phyloP scores from a whole-genome alignment of 2,329 filamentous ascomycete species.

The Monilinia vaccinii-corymbosi region DNA sequence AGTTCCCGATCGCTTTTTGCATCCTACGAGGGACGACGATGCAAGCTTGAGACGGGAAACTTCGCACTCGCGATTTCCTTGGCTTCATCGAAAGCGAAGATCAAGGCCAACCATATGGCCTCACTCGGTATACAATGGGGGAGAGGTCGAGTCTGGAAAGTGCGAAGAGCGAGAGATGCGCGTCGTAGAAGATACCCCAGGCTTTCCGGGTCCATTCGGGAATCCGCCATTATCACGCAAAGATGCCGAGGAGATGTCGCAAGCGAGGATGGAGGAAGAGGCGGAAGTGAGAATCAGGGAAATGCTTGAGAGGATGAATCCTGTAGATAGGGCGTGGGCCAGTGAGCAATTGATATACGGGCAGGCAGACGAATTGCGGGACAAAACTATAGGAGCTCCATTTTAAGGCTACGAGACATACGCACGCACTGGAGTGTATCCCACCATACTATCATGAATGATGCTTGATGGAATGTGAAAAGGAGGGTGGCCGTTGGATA shows the following conservation, averaged over 20 bases:
- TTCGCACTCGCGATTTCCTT: constrained; percentile 1
- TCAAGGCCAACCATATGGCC: constrained; percentile 2
- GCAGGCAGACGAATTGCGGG: constrained; percentile 1
- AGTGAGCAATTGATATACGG: constrained; percentile 10
- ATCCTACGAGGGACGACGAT: not conserved
- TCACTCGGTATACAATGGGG: constrained; percentile 7
- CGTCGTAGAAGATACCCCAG: constrained; percentile 2
- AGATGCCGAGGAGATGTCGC: constrained; percentile 4
- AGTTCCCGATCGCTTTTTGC: not conserved
- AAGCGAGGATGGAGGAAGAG: constrained; percentile 9
- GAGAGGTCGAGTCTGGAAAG: not conserved
- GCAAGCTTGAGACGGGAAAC: not conserved
- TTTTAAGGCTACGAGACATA: not conserved
- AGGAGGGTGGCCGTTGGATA: not conserved
- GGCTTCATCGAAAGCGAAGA: not conserved
- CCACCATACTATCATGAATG: not conserved
- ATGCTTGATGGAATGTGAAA: not conserved
- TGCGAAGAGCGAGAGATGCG: constrained; percentile 5
- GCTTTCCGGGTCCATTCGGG: not conserved
- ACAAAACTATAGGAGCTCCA: constrained; percentile 4
- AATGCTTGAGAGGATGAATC: constrained; percentile 9
- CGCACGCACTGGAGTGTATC: not conserved
- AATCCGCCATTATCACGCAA: not conserved
- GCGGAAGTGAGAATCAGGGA: constrained; percentile 5
- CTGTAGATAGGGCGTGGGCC: constrained; percentile 8